Evolutionary conservation across 2,329 filamentous ascomycete species (phyloP), one percentile per base, ranked within the genome.

Genomic region (Claviceps sp.): DNA sequence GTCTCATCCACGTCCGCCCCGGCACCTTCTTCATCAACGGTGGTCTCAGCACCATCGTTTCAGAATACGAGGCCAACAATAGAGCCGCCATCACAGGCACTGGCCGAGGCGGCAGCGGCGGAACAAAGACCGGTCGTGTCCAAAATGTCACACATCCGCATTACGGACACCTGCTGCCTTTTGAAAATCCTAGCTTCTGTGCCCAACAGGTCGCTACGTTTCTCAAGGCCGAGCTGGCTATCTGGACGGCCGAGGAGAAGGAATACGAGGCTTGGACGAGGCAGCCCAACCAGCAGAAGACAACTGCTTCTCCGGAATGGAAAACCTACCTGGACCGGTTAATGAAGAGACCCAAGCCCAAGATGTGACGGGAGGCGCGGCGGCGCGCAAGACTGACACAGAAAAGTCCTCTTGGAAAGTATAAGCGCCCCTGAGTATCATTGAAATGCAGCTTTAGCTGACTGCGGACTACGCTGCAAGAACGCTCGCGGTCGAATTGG

Each of bases 161-260:
- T 0, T 73, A 76, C 5, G 88, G 90, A 0, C 91, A 97, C 66
- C 66, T 96, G 42, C 79, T 96, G 29, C 85, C 90, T 0, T 86
- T 95, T 79, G 89, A 95, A 66, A 77, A 78, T 38, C 85, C 86
- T 0, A 70, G 61, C 2, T 72, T 79, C 60, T 85, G 83, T 55
- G 90, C 88, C 1, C 71, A 77, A 53, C 66, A 76, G 17, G 75
- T 78, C 0, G 76, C 75, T 0, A 61, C 64, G 23, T 87, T 81
- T 73, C 65, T 86, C 51, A 71, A 65, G 0, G 59, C 61, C n/a
- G 80, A 85, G 62, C 56, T 86, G 56, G 62, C 67, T 42, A 65
- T 71, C 29, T 86, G 82, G 79, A 68, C 72, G 56, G 64, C 60
- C 2, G 76, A 83, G 59, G 76, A 84, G 65, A 66, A 66, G 34